Evolutionary conservation across 1,284 basidiomycete genomes (phyloP).

Genomic region (Irpex sp.): DNA sequence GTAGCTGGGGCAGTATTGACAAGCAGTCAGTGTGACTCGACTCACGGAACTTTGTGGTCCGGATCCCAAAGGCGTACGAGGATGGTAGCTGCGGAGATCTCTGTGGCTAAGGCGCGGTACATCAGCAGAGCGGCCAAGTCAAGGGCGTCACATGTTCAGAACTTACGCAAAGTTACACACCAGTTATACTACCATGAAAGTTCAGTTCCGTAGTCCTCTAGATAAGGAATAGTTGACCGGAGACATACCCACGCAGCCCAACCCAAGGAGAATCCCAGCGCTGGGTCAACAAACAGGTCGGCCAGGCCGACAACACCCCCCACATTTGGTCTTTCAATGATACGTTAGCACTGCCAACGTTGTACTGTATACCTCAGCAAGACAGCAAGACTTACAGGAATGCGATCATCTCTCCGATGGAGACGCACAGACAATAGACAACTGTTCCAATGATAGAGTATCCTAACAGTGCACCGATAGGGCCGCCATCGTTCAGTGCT

Average conservation of each 20-base stretch:
- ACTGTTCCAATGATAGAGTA: constrained; percentile 47
- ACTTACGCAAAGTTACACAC: constrained; percentile 26
- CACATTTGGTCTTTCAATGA: constrained; percentile 59
- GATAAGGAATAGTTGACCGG: not conserved
- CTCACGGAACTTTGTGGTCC: constrained; percentile 14
- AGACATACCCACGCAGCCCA: constrained; percentile 26
- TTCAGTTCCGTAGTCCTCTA: not conserved
- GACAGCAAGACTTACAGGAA: constrained; percentile 17
- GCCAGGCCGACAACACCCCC: constrained; percentile 78
- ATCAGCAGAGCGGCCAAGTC: not conserved
- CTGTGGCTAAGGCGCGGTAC: constrained; percentile 16
- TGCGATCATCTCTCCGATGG: constrained; percentile 28
- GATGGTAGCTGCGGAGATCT: constrained; percentile 24
- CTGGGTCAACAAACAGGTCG: constrained; percentile 25
- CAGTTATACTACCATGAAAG: constrained; percentile 22
- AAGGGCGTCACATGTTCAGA: not conserved
- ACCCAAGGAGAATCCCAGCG: constrained; percentile 25
- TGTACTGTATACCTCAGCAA: not conserved
- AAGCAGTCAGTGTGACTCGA: not conserved
- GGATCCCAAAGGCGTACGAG: constrained; percentile 21
- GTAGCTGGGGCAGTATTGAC: not conserved
- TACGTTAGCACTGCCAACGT: constrained; percentile 13
- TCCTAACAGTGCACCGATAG: constrained; percentile 56
- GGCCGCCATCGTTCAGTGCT: constrained; percentile 54
- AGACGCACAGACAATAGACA: constrained; percentile 35